These are phyloP conservation scores for Anisodus tanguticus DNA, from an alignment of 257 asterid genomes.

Conservation along the genomic window DNA sequence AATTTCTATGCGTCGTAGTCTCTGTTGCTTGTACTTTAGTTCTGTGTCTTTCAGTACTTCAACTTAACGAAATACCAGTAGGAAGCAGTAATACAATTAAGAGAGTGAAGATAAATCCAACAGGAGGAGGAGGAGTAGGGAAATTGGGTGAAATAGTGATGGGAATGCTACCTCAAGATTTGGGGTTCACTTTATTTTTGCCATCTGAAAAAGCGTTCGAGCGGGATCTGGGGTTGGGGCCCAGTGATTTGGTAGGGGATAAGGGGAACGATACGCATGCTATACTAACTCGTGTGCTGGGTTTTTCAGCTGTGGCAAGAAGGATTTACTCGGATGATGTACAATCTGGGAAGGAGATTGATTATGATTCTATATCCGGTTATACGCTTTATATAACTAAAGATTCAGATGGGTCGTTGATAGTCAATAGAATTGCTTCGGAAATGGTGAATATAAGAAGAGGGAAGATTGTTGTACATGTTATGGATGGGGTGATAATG, in stretches of 20 bases:
- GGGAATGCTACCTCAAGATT: constrained; percentile 72
- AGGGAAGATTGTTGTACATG: constrained; percentile 40
- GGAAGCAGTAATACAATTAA: constrained; percentile 7
- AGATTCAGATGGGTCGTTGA: constrained; percentile 52
- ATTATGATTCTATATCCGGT: constrained; percentile 69
- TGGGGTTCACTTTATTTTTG: constrained; percentile 73
- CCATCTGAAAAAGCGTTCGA: constrained; percentile 69
- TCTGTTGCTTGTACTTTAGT: constrained; percentile 46
- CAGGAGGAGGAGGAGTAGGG: constrained; percentile 42
- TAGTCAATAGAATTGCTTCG: constrained; percentile 62
- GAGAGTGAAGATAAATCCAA: constrained; percentile 12
- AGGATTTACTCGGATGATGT: constrained; percentile 52
- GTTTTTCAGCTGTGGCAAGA: constrained; percentile 74
- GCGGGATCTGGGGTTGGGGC: constrained; percentile 53
- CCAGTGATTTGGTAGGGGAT: constrained; percentile 46
- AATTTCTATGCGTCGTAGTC: constrained; percentile 46
- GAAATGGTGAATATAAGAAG: constrained; percentile 43
- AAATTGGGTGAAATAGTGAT: constrained; percentile 59
- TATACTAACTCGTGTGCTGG: constrained; percentile 63
- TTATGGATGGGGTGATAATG: constrained; percentile 45
- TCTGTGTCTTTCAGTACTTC: constrained; percentile 51
- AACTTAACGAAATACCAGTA: constrained; percentile 42
- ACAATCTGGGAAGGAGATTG: constrained; percentile 46
- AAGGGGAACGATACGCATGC: constrained; percentile 55
- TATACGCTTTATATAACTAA: constrained; percentile 49